These are phyloP conservation scores for Persicaria tinctoria DNA, from an alignment of 148 eudicot genomes.

Conservation along the genomic window DNA sequence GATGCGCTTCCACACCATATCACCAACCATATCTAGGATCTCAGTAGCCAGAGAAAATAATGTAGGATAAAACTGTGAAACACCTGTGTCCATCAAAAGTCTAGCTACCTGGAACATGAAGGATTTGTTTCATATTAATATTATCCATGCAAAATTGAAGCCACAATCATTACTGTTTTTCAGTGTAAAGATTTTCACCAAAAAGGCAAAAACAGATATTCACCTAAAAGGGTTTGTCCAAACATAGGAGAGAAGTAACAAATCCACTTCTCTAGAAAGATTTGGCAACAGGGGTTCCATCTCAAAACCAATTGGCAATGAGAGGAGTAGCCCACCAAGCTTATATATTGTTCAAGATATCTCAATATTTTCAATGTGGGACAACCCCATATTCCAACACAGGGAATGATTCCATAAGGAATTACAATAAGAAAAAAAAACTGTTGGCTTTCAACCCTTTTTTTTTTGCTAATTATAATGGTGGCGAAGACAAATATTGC, in stretches of 20 bases:
- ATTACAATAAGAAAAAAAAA: not conserved
- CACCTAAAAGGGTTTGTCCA: not conserved
- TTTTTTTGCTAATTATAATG: not conserved
- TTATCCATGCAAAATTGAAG: not conserved
- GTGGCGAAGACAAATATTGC: not conserved
- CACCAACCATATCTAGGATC: conserved; percentile 70
- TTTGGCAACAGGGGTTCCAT: not conserved
- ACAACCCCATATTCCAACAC: not conserved
- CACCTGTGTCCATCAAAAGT: conserved; percentile 55
- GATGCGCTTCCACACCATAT: conserved; percentile 72
- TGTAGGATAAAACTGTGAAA: conserved; percentile 70
- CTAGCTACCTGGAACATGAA: conserved; percentile 57
- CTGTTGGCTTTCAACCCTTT: not conserved
- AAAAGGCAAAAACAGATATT: not conserved
- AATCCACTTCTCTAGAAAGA: not conserved
- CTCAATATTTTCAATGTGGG: too few relatives aligned
- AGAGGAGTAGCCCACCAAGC: too few relatives aligned
- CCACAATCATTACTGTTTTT: not conserved
- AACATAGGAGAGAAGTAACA: not conserved
- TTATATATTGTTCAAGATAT: too few relatives aligned
- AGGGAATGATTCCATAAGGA: not conserved
- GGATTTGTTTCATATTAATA: conserved; percentile 5
- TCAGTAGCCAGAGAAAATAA: conserved; percentile 65
- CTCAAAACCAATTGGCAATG: too few relatives aligned
- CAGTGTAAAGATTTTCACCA: not conserved